Evolutionary conservation across 2,329 filamentous ascomycete genomes (phyloP).

Genomic region (Didymella exigua): DNA sequence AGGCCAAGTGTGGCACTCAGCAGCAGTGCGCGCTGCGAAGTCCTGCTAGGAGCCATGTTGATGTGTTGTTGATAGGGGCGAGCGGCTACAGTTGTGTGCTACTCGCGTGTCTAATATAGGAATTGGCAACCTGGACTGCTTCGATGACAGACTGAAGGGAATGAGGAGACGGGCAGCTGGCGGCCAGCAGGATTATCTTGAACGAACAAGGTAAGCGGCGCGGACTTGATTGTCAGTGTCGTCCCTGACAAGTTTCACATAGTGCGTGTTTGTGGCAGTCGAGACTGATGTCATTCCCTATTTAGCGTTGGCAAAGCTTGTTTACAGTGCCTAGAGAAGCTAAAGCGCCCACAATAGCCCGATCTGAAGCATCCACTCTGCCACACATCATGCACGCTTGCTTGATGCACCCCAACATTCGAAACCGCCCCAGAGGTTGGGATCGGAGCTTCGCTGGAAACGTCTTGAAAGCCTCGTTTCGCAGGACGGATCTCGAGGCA

Average conservation of each 20-base stretch:
- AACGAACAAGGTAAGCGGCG: background rate
- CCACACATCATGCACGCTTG: constrained; percentile 2
- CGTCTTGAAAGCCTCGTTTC: background rate
- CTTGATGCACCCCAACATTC: constrained; percentile 1
- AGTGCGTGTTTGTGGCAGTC: constrained; percentile 9
- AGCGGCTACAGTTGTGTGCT: background rate
- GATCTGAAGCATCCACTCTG: constrained; percentile 4
- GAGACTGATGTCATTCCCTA: constrained; percentile 6
- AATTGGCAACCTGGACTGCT: background rate
- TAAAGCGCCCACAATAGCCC: constrained; percentile 6
- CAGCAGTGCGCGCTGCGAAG: constrained; percentile 29
- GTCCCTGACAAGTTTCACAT: constrained; percentile 16
- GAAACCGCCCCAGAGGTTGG: background rate
- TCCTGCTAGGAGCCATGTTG: constrained; percentile 24
- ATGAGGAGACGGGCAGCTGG: background rate
- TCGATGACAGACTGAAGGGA: background rate
- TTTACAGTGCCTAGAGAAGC: constrained; percentile 2
- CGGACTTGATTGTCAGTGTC: constrained; percentile 2
- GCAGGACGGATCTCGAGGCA: background rate
- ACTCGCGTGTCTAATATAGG: background rate
- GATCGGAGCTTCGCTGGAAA: background rate
- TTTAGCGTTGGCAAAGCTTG: constrained; percentile 8
- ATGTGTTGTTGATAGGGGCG: constrained; percentile 2
- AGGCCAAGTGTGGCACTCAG: constrained; percentile 28
- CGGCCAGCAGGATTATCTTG: background rate